phyloP scores from a whole-genome alignment of 305 asterid genomes.

The Fraxinus velutina region DNA sequence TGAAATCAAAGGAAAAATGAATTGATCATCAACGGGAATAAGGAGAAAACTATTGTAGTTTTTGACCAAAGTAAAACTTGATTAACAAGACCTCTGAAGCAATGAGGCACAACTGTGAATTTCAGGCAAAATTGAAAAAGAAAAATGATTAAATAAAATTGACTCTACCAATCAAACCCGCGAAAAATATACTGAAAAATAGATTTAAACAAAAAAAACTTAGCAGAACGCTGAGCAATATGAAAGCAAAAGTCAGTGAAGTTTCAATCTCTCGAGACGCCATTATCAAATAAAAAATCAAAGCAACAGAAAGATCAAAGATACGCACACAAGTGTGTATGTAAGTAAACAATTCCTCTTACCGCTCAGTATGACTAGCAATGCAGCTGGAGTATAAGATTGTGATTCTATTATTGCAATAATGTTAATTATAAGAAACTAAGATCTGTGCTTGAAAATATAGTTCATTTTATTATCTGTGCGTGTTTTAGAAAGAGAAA shows the following conservation, averaged over 20 bases:
- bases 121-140: background rate
- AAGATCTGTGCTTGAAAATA: background rate
- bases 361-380: background rate
- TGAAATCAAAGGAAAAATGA: background rate
- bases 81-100: constrained; percentile 20
- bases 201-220: background rate
- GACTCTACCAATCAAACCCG: background rate
- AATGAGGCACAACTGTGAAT: constrained; percentile 24
- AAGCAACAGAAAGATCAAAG: background rate
- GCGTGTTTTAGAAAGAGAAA: background rate
- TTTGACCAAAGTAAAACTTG: background rate
- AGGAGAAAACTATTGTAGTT: background rate
- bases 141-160: background rate
- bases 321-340: background rate
- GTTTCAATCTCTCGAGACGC: background rate
- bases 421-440: background rate
- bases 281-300: background rate
- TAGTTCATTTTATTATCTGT: background rate
- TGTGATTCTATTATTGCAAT: background rate
- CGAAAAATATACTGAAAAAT: background rate
- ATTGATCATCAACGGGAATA: background rate
- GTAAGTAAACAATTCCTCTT: background rate
- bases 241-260: background rate
- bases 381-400: background rate
- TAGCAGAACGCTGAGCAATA: background rate